These are phyloP conservation scores for Cadophora malorum DNA, from an alignment of 2,329 filamentous ascomycete species.

Conservation along the genomic window DNA sequence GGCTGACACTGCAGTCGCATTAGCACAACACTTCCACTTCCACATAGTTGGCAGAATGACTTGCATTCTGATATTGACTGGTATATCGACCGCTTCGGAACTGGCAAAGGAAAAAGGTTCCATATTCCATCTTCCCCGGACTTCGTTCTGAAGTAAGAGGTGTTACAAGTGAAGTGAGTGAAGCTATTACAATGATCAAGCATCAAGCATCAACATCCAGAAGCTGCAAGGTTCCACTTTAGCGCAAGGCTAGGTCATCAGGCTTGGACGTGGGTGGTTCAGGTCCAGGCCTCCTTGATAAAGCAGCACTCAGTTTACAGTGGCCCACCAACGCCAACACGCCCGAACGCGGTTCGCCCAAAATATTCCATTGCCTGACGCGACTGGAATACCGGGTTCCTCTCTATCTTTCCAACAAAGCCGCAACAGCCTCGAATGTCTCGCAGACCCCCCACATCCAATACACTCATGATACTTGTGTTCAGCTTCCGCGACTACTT, in stretches of 20 bases:
- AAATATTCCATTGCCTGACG: slow-evolving; percentile 19
- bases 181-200: background rate
- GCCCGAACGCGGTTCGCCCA: slow-evolving; percentile 8
- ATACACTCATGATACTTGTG: background rate
- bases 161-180: background rate
- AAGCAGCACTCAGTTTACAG: slow-evolving; percentile 10
- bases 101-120: slow-evolving; percentile 96
- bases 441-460: background rate
- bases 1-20: slow-evolving; percentile 63
- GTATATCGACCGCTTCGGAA: slow-evolving; percentile 81
- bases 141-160: background rate
- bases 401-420: background rate
- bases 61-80: slow-evolving; percentile 70
- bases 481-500: slow-evolving; percentile 14
- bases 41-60: slow-evolving; percentile 17
- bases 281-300: background rate
- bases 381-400: background rate
- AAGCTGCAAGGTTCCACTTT: slow-evolving; percentile 1
- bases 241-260: slow-evolving; percentile 6
- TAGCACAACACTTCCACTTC: slow-evolving; percentile 25
- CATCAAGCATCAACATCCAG: slow-evolving; percentile 16
- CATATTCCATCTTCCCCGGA: slow-evolving; percentile 59
- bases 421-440: background rate
- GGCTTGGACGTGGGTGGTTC: background rate
- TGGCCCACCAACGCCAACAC: slow-evolving; percentile 13